Conservation (phyloP, 176 grass and related monocot genomes). For the Microstegium vimineum region DNA sequence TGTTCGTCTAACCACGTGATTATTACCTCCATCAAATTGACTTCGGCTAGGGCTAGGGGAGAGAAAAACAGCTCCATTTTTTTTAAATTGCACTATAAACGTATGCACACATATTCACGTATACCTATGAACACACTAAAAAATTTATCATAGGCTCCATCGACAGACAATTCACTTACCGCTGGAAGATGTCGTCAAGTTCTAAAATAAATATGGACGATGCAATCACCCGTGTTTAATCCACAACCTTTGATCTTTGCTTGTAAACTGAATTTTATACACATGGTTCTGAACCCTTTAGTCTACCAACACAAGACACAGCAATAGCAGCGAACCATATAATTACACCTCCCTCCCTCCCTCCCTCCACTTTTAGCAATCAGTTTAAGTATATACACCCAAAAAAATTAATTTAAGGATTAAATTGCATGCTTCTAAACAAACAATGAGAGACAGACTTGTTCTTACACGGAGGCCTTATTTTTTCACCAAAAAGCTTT, state of each 20-base stretch:
- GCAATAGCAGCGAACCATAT: too few relatives aligned
- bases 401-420: too few relatives aligned
- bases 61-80: not conserved
- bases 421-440: constrained; percentile 2
- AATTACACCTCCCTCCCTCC: too few relatives aligned
- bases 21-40: not conserved
- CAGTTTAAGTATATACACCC: too few relatives aligned
- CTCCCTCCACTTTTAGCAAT: too few relatives aligned
- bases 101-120: not conserved
- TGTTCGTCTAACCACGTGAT: not conserved
- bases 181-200: not conserved
- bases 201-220: not conserved
- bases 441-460: not conserved
- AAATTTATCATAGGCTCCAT: too few relatives aligned
- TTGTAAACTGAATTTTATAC: not conserved
- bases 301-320: not conserved
- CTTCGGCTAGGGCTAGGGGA: too few relatives aligned
- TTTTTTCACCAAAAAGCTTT: constrained; percentile 42
- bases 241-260: not conserved
- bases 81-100: not conserved
- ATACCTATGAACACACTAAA: too few relatives aligned
- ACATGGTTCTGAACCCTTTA: not conserved
- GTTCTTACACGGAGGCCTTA: not conserved
- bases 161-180: too few relatives aligned
- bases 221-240: too few relatives aligned